Base-by-base conservation (phyloP, 371 early-diverging fungal genomes). In the Mucor velutinosus region DNA sequence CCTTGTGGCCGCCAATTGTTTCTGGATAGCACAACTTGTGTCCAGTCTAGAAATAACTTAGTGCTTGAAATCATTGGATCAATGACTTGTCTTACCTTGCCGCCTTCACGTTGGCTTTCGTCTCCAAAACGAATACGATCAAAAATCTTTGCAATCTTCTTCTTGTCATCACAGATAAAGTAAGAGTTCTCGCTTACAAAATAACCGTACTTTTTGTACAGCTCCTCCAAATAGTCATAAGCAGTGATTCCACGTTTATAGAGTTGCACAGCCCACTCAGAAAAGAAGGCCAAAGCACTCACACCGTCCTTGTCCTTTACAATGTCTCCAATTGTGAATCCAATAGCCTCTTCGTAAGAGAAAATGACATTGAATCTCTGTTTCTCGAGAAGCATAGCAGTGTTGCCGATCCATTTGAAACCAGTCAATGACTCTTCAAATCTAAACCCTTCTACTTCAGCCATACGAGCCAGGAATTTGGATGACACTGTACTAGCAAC, bases 291-390 rank as follows among this genome's bases (percentile, higher is more conserved):
- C 65, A 96, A 75, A 0, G 97, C 97, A 37, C 91, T 87, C 55
- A 95, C 79, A 63, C 95, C 95, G 65, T 95, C 95, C 75, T 95
- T 95, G 73, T 95, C 95, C 33, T 86, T 85, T 45, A 95, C 93
- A 59, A 89, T 82, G 60, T 87, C 84, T 27, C 89, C 89, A 66
- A 91, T 74, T 77, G 93, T 92, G 71, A 90, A 95, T 21, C 96
- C 96, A 65, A 98, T 95, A 15, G 98, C 97, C 79, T 98, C 97
- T 76, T 98, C 98, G 72, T 89, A 98, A 11, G 93, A 95, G 73
- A 98, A 95, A 17, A 89, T 74, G 11, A 90, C 89, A 41, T 84
- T 47, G 53, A 86, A 83, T 8, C 93, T 91, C 62, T 88, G 81
- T 0, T 69, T 57, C 45, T 83, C 79, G 27, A 93, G 78, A 29